Evolutionary conservation across 2,329 filamentous ascomycete species (phyloP).

Genomic region (Neonectria coccinea): DNA sequence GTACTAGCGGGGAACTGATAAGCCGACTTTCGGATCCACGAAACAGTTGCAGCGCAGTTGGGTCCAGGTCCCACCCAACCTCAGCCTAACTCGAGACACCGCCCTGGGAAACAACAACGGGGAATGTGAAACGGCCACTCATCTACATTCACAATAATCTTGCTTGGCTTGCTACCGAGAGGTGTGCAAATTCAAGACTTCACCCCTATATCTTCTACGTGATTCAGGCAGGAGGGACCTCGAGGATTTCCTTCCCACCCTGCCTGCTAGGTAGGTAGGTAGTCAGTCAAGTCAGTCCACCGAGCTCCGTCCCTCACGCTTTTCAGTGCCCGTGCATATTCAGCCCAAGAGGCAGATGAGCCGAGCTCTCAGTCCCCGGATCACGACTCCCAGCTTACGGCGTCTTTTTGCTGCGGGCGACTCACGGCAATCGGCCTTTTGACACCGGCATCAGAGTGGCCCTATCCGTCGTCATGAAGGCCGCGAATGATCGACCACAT

Average conservation of each 20-base stretch:
- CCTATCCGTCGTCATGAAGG: constrained; percentile 16
- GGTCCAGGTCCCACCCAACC: constrained; percentile 22
- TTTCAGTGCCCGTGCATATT: constrained; percentile 1
- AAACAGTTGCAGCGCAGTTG: neutral
- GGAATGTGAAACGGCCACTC: neutral
- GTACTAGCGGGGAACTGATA: constrained; percentile 15
- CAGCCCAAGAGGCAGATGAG: neutral
- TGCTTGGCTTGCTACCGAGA: neutral
- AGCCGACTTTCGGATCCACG: constrained; percentile 11
- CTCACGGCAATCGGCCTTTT: neutral
- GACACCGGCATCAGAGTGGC: neutral
- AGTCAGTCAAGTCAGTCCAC: neutral
- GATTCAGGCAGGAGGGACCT: neutral
- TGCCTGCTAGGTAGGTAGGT: neutral
- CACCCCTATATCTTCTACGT: neutral
- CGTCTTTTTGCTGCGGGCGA: neutral
- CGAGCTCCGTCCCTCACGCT: neutral
- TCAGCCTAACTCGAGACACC: constrained; percentile 29
- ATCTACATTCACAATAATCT: neutral
- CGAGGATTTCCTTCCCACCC: neutral
- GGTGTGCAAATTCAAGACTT: neutral
- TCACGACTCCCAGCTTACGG: neutral
- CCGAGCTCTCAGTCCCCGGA: neutral
- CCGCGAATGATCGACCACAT: constrained; percentile 11
- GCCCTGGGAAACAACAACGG: constrained; percentile 23